Base-by-base conservation (phyloP, 352 stramenopile species). In the Globisporangium lucens region DNA sequence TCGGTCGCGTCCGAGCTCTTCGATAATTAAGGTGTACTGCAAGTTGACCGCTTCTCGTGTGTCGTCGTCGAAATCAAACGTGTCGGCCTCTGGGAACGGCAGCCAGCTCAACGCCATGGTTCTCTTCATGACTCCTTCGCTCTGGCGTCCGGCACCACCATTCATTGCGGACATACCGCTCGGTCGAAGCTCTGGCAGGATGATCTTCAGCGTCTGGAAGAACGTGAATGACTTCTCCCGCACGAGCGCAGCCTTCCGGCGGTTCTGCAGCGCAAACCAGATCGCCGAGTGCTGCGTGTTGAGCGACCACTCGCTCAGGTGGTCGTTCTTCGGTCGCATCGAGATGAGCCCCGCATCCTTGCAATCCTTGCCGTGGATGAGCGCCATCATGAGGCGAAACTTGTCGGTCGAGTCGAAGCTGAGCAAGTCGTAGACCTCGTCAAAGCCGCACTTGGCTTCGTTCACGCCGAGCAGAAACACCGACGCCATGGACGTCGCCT, bases 321-420 rank as follows among this genome's bases (percentile, higher is more conserved):
- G 78, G 24, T 82, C 65, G 22, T 76, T 71, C 24, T 69, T 73
- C 3, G 75, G 72, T 4, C 76, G 69, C 35, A 74, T 82, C 5
- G 80, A 79, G 3, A 86, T 71, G 63, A 90, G 60, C 9, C 72
- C 67, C 1, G 78, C 82, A 46, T 90, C 80, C 66, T 78, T 80
- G 66, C 87, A 87, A 61, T 89, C 78, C 20, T 72, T 68, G 20
- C 77, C 82, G 47, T 86, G 77, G 20, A 90, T 30, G 9, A 88
- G 71, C 63, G 85, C 82, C 79, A 89, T 87, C 67, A 89, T 76
- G 30, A 89, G 71, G 13, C 75, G 75, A 61, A 90, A 90, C 73
- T 79, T 73, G 52, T 68, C 63, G 9, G 79, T 87, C 30, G 77
- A 77, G 66, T 89, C 77, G 61, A 82, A 84, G 41, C 84, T 79